Conservation (phyloP, 179 eudicot species). For the Drosera spatulata region DNA sequence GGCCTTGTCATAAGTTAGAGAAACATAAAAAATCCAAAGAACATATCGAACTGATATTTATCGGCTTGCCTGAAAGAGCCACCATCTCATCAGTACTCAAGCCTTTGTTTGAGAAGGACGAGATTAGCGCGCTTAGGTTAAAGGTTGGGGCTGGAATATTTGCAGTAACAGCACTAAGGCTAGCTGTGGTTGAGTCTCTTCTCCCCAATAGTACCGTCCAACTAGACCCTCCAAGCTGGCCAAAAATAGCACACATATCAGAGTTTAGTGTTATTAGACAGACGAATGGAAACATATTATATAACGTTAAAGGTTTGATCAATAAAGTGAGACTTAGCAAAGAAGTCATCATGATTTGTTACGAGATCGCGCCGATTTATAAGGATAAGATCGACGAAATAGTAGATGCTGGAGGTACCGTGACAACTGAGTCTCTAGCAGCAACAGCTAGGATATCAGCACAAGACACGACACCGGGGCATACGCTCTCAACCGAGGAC, state of each 20-base stretch:
- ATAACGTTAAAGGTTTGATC: too few species aligned
- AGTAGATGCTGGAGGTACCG: not conserved
- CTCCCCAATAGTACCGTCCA: slow-evolving; percentile 47
- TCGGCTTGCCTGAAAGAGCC: slow-evolving; percentile 6
- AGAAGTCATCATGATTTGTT: too few species aligned
- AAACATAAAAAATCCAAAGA: not conserved
- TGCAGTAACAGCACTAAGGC: slow-evolving; percentile 7
- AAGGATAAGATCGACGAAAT: too few species aligned
- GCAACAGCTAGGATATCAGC: slow-evolving; percentile 19
- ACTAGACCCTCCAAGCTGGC: slow-evolving; percentile 43
- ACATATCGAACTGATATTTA: not conserved
- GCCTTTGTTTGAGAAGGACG: slow-evolving; percentile 13
- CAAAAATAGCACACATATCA: not conserved
- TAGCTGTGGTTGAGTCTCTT: slow-evolving; percentile 30
- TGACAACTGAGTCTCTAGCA: slow-evolving; percentile 12
- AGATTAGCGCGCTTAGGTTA: slow-evolving; percentile 7
- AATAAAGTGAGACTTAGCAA: too few species aligned
- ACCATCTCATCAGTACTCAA: slow-evolving; percentile 7
- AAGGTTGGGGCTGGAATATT: slow-evolving; percentile 9
- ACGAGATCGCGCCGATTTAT: too few species aligned
- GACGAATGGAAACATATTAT: too few species aligned
- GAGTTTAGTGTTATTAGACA: too few species aligned
- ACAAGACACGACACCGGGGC: slow-evolving; percentile 17
- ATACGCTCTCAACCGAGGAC: slow-evolving; percentile 22
- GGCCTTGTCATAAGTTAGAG: not conserved